Base-by-base conservation (phyloP, 495 filamentous ascomycete genomes). In the Lophiostoma macrostomum region DNA sequence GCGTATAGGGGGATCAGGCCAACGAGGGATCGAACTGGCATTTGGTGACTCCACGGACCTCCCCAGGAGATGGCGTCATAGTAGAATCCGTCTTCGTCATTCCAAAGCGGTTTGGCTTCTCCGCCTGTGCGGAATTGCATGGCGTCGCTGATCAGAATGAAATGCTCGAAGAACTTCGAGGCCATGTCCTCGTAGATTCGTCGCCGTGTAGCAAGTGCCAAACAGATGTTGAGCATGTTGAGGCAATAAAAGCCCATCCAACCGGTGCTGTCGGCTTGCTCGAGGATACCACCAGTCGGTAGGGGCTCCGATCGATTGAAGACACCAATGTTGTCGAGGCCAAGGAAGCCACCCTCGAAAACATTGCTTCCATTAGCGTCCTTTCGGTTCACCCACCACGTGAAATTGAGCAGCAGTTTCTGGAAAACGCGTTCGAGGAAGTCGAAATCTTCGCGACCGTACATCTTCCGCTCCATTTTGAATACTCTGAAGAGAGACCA, bases 171-270 rank as follows among this genome's bases (percentile, higher is more conserved):
- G 76, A 96, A 97, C 67, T 97, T 97, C 39, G 88, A 91, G 1
- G 91, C 91, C 72, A 97, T 95, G 58, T 97, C 91, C 74, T 97
- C 91, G 66, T 97, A 97, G 36, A 84, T 95, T n/a, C 91, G 82
- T 11, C 91, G 82, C 67, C 96, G 90, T 72, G 96, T 97, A 19
- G 91, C 90, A 49, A 97, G 74, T 70, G 96, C 91, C 18, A 97
- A 76, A 8, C 90, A 84, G 63, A 97, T 96, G 67, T 97, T 97
- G 60, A 97, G 76, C 91, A 97, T 97, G 71, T 79, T 85, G 43
- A 97, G 73, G 57, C 82, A 95, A 71, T 95, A 97, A 66, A 96
- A 96, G 12, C 85, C 91, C 91, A 97, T 97, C 91, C 91, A 97
- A 42, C 91, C 91, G 5, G 91, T 97, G 60, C 88, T 94, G 74